Conservation (phyloP, 345 rosid species). For the Draba incana region DNA sequence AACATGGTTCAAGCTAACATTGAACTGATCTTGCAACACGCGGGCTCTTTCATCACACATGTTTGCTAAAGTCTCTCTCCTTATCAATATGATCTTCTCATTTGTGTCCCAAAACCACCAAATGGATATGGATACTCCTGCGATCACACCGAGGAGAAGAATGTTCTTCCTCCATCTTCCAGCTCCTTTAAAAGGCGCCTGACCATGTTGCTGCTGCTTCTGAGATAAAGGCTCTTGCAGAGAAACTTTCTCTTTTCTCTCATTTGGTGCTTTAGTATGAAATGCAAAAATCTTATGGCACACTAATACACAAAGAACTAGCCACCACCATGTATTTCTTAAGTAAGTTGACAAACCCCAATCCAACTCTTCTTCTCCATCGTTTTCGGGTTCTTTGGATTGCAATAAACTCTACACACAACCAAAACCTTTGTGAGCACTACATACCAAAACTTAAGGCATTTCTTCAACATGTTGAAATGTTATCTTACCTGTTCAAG, state of each 20-base stretch:
- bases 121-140: slow-evolving; percentile 57
- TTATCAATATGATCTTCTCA: slow-evolving; percentile 42
- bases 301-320: slow-evolving; percentile 46
- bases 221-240: slow-evolving; percentile 46
- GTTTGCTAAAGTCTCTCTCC: slow-evolving; percentile 72
- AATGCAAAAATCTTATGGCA: slow-evolving; percentile 46
- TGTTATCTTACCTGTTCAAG: slow-evolving; percentile 43
- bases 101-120: slow-evolving; percentile 65
- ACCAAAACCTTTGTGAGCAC: slow-evolving; percentile 30
- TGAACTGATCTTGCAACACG: slow-evolving; percentile 98
- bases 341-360: slow-evolving; percentile 38
- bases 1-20: slow-evolving; percentile 96
- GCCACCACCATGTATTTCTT: slow-evolving; percentile 56
- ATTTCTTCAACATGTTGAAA: background rate
- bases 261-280: slow-evolving; percentile 41
- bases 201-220: slow-evolving; percentile 57
- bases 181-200: slow-evolving; percentile 52
- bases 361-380: slow-evolving; percentile 30
- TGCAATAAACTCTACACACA: slow-evolving; percentile 46
- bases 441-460: slow-evolving; percentile 6
- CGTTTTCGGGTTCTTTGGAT: slow-evolving; percentile 27
- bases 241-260: slow-evolving; percentile 37
- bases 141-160: slow-evolving; percentile 52
- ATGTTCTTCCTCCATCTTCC: slow-evolving; percentile 78
- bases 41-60: slow-evolving; percentile 98